Base-by-base conservation (phyloP, 2,329 filamentous ascomycete genomes). In the Didymella segeticola region DNA sequence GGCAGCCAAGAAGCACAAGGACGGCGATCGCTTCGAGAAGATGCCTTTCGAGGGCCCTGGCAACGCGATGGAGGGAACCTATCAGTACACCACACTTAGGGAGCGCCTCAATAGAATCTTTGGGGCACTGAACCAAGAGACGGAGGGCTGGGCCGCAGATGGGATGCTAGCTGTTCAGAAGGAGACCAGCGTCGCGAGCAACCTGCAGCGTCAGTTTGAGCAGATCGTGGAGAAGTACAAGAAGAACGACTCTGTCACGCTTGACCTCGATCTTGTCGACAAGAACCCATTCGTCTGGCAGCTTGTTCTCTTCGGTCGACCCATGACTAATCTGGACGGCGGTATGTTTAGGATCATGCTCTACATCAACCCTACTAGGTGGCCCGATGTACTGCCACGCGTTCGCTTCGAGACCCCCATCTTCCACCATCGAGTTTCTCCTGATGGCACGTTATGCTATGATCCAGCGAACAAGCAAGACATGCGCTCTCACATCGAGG, bases 301-400 rank as follows among this genome's bases (percentile, higher is more conserved):
- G 17, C 73, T 98, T 55, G 95, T 91, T 1, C 93, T 96, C 71
- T 96, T 97, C 70, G 95, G 95, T 22, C 85, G 88, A 48, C 91
- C 92, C 0, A 96, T 95, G 89, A 96, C 92, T 5, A 92, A 96
- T 63, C 84, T 98, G 2, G 93, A 98, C 64, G 93, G 93, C 14
- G 70, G 93, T 2, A 83, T 98, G 56, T 93, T 98, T 78, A 86
- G 85, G 56, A 88, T 97, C 72, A 88, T 83, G 65, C 81, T 98
- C 49, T 82, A 81, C 66, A 88, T 98, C 66, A 96, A 91, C 65
- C 88, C 91, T 5, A 51, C 39, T 5, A 84, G 86, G 5, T 98
- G 97, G 68, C 95, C 95, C 0, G 86, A 90, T 33, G 90, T 96
- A 64, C 91, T 96, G 66, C 95, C 93, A 20, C 87, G 93, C 27